A percentile compares a stretch with the other conserved stretches of the same genome.
Evolutionary conservation across 2,329 filamentous ascomycete species (phyloP).

Genomic region (Xylariaceae sp.): DNA sequence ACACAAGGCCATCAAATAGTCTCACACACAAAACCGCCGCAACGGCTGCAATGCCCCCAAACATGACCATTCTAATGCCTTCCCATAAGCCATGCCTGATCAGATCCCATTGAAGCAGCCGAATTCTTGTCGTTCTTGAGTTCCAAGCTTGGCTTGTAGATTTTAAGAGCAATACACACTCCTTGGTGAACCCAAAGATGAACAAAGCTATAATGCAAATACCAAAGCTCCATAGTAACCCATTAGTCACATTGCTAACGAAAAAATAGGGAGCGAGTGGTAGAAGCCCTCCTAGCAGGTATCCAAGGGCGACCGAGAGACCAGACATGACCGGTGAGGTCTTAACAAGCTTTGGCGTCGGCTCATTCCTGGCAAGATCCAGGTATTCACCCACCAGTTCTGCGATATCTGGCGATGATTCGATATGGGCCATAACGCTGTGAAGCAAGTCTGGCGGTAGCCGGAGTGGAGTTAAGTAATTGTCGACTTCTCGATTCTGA

Average conservation of each 20-base stretch:
- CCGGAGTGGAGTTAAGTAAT: conserved; percentile 37
- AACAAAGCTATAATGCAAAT: conserved; percentile 68
- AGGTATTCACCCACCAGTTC: conserved; percentile 9
- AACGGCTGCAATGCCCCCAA: conserved; percentile 63
- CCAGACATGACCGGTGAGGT: conserved; percentile 61
- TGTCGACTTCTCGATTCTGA: conserved; percentile 9
- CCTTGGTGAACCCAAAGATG: conserved; percentile 71
- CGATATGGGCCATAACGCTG: conserved; percentile 34
- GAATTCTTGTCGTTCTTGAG: conserved; percentile 46
- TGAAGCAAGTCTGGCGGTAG: conserved; percentile 36
- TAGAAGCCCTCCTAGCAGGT: conserved; percentile 74
- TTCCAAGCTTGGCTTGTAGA: conserved; percentile 11
- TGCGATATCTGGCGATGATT: conserved; percentile 23
- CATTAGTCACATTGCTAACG: conserved; percentile 52
- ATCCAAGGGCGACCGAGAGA: conserved; percentile 70
- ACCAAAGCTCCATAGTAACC: conserved; percentile 64
- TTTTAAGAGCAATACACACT: conserved; percentile 47
- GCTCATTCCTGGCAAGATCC: conserved; percentile 39
- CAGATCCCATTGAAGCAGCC: conserved; percentile 40
- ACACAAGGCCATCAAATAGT: conserved; percentile 48
- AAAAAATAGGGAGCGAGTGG: conserved; percentile 75
- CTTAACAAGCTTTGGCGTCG: conserved; percentile 41
- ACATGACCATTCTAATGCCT: conserved; percentile 61
- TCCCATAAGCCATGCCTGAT: conserved; percentile 49
- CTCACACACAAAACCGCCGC: conserved; percentile 62